Evolutionary conservation across 495 filamentous ascomycete species (phyloP), one percentile per base, ranked within the genome.

Genomic region (Rhizodiscina lignyota): DNA sequence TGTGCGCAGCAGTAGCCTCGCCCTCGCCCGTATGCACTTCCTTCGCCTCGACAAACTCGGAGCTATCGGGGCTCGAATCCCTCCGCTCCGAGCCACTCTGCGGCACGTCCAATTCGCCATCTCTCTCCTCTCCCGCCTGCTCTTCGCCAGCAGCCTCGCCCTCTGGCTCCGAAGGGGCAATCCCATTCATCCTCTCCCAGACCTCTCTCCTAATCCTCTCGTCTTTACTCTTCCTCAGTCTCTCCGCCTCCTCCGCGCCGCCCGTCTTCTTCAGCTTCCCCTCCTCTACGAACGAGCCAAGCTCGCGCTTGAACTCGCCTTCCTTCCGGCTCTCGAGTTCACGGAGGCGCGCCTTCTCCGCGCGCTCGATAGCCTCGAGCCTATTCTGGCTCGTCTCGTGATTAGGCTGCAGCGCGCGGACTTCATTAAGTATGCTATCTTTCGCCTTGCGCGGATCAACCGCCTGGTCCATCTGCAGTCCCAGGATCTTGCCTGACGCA

Each of bases 241-340:
- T 62, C 59, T 97, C 91, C 5, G 82, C 74, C 59, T 97, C 89
- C 58, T 96, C 91, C 6, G 92, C 72, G 1, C 89, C 89, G 20
- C 89, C 89, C 32, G 75, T 80, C 68, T 94, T 94, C 72, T 94
- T 96, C 42, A 97, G 53, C 52, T 77, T 84, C 12, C 83, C 83
- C 51, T 94, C 86, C 45, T 83, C 72, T 2, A 97, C 89, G 52
- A 97, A 97, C 17, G 54, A 62, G 1, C 77, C 78, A 2, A 97
- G 63, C 50, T 97, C 89, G 52, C 86, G 85, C 58, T 75, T 81
- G 51, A 97, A 82, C 17, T 82, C 77, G 36, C 81, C 83, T 11
- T 72, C 76, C 6, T 61, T 62, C 5, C 87, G 68, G 35, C 58
- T 72, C 57, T 87, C 85, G 0, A 97, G 64, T 50, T 96, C 91